Base-by-base conservation (phyloP, 352 stramenopile species). In the Nothophytophthora sp. region DNA sequence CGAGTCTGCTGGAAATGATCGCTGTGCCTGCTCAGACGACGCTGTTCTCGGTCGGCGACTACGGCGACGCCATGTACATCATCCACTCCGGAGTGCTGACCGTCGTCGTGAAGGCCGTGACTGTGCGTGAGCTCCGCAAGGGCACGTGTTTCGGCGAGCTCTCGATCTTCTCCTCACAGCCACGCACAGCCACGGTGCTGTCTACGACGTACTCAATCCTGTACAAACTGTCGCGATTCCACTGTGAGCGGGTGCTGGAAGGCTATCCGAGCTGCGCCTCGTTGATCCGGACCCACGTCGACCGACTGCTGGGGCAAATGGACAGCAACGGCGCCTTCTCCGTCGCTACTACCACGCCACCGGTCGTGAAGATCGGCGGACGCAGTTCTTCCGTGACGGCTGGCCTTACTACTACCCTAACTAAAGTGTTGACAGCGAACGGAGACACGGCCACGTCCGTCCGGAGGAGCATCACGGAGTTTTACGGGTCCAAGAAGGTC, bases 31-130 rank as follows among this genome's bases (percentile, higher is more conserved):
- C 82, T 0, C 76, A 90, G 29, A 80, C 52, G 0, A 70, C 62
- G 0, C 49, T 92, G 0, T 92, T 90, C 25, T 55, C 73, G 34
- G 61, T 35, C 3, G 81, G 79, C 2, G 81, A 89, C 9, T 43
- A 55, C 5, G 81, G 81, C 5, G 79, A 90, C 23, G 76, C 77
- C 7, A 86, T 92, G 82, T 92, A 86, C 36, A 86, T 92, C 38
- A 63, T 92, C 15, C 67, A 90, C 25, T 84, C 82, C 0, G 82
- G 80, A 0, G 82, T 92, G 0, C 63, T 90, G 0, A 70, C 76
- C 20, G 68, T 90, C 1, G 61, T 87, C 30, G 66, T 90, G 30
- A 73, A 73, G 5, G 64, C 67, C 0, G 62, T 76, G 2, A 89
- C 72, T 13, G 71, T 92, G 1, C 82, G 82, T 4, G 80, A 92